phyloP scores from a whole-genome alignment of 345 rosid species.

The Rhodamnia argentea region DNA sequence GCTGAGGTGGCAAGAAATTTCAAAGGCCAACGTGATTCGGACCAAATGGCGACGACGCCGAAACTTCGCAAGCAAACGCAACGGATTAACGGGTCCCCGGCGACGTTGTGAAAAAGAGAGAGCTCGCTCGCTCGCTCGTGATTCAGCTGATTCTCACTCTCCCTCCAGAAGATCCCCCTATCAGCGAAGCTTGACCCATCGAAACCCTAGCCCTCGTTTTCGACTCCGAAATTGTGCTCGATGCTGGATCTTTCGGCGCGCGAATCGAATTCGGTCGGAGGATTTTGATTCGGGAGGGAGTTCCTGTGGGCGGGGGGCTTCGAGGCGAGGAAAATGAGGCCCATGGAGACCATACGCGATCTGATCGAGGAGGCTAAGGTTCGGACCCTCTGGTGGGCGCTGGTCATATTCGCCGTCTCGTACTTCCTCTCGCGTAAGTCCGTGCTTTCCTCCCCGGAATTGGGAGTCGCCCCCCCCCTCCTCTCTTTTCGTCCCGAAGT shows the following conservation, averaged over 20 bases:
- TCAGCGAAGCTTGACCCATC: background rate
- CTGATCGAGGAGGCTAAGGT: constrained; percentile 90
- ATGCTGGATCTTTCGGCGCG: background rate
- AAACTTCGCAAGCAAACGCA: background rate
- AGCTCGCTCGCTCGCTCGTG: too few species aligned
- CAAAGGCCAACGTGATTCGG: background rate
- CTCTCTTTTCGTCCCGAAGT: background rate
- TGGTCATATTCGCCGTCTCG: constrained; percentile 63
- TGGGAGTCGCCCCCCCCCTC: background rate
- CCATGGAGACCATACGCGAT: constrained; percentile 85
- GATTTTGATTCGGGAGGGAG: background rate
- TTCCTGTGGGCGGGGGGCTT: background rate
- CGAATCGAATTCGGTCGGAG: background rate
- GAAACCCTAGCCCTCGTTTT: background rate
- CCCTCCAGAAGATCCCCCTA: background rate
- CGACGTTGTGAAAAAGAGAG: background rate
- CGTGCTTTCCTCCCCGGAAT: background rate
- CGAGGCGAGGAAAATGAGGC: constrained; percentile 27
- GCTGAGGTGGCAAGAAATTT: background rate
- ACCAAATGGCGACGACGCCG: background rate
- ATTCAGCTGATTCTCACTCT: background rate
- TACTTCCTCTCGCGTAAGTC: constrained; percentile 85
- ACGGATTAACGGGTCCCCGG: background rate
- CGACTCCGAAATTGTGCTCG: background rate
- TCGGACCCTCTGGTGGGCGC: constrained; percentile 81